Percentiles rank a stretch among this genome's conserved stretches.
phyloP scores from a whole-genome alignment of 106 monocot species.

The Apostasia shenzhenica region DNA sequence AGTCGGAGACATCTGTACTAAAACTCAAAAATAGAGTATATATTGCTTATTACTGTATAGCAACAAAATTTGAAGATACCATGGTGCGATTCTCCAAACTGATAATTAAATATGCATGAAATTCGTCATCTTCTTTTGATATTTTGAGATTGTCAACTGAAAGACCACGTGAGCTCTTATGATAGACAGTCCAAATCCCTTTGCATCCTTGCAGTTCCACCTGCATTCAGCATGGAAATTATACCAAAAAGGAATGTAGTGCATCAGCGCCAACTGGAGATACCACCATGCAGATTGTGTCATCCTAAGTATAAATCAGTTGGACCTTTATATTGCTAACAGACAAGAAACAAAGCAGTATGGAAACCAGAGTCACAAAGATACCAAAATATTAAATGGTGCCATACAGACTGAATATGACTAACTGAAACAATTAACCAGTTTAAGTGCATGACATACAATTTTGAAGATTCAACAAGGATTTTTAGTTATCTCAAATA shows the following conservation, averaged over 20 bases:
- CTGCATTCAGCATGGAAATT: conserved; percentile 31
- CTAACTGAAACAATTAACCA: no score
- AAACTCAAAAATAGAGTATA: no score
- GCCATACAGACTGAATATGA: no score
- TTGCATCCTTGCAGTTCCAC: conserved; percentile 84
- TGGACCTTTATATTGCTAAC: background rate
- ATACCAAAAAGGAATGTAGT: background rate
- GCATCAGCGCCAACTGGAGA: background rate
- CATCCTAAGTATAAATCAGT: no score
- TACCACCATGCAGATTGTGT: no score
- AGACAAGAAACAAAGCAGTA: background rate
- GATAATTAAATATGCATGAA: conserved; percentile 96
- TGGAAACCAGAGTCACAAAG: background rate
- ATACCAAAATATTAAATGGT: no score
- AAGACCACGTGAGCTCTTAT: conserved; percentile 77
- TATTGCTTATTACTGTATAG: no score
- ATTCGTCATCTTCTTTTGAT: conserved; percentile 72
- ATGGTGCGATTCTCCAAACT: conserved; percentile 91
- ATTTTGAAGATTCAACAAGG: no score
- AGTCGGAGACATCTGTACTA: no score
- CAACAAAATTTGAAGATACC: conserved; percentile 27
- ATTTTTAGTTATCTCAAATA: no score
- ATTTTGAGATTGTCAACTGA: conserved; percentile 45
- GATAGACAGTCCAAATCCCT: conserved; percentile 98
- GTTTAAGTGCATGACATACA: no score